Percentiles rank a stretch among this genome's conserved stretches.
phyloP scores from a whole-genome alignment of 208 protist species.

The Crithidia sp. region DNA sequence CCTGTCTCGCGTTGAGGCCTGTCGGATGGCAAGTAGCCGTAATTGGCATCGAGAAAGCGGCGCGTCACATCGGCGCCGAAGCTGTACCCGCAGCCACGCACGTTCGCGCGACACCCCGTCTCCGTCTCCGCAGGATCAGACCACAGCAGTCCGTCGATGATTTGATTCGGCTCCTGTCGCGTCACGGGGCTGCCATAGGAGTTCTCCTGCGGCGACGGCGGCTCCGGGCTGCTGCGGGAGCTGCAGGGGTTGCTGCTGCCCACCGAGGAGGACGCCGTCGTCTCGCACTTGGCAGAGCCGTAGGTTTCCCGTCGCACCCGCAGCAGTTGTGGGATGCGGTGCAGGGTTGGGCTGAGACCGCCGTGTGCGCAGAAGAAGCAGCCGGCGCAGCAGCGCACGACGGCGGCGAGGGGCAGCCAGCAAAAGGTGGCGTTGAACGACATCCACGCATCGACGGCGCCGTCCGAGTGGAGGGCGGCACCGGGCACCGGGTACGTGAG shows the following conservation, averaged over 20 bases:
- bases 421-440: slow-evolving; percentile 84
- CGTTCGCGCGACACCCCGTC: slow-evolving; percentile 59
- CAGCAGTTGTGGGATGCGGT: slow-evolving; percentile 48
- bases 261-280: slow-evolving; percentile 4
- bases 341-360: slow-evolving; percentile 73
- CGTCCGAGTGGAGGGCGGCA: background rate
- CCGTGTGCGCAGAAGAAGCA: slow-evolving; percentile 89
- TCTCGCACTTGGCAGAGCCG: slow-evolving; percentile 37
- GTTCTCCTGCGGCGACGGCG: slow-evolving; percentile 13
- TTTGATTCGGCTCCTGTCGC: slow-evolving; percentile 48
- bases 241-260: slow-evolving; percentile 21
- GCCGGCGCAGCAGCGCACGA: slow-evolving; percentile 69
- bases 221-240: slow-evolving; percentile 27
- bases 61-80: slow-evolving; percentile 81
- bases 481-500: slow-evolving; percentile 6
- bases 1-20: slow-evolving; percentile 6
- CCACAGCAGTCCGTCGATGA: slow-evolving; percentile 99
- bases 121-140: slow-evolving; percentile 96
- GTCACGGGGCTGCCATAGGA: slow-evolving; percentile 11
- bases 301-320: slow-evolving; percentile 71
- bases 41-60: slow-evolving; percentile 72
- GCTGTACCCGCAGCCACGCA: slow-evolving; percentile 70
- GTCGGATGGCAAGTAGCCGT: slow-evolving; percentile 40
- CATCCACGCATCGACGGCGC: slow-evolving; percentile 55
- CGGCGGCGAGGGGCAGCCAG: slow-evolving; percentile 84